Percentiles rank a stretch among this genome's conserved stretches.
Conservation (phyloP, 1,284 basidiomycete genomes). For the Ganoderma lingzhi region DNA sequence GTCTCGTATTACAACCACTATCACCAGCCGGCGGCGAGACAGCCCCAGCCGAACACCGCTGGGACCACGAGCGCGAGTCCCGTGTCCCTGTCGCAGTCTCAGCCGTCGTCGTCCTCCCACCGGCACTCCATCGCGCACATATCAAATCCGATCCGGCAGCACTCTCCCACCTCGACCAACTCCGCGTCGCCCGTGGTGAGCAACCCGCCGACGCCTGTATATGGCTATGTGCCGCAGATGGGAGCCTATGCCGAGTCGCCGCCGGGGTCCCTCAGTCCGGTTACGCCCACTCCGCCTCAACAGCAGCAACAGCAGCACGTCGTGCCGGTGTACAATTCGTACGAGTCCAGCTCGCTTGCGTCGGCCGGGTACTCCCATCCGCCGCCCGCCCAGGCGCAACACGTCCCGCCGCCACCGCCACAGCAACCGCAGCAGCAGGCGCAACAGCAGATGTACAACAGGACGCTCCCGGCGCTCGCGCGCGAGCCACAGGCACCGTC, state of each 20-base stretch:
- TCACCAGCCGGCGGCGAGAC: constrained; percentile 10
- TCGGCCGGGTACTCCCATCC: constrained; percentile 29
- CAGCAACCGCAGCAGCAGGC: constrained; percentile 18
- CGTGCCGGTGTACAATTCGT: constrained; percentile 24
- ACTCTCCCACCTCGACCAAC: constrained; percentile 25
- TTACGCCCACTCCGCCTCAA: constrained; percentile 16
- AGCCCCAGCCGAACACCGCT: constrained; percentile 19
- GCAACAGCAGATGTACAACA: constrained; percentile 19
- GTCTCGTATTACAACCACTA: constrained; percentile 22
- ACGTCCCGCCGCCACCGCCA: background rate
- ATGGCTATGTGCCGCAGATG: constrained; percentile 19
- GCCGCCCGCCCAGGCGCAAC: constrained; percentile 23
- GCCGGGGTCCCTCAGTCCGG: constrained; percentile 22
- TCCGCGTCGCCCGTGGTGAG: constrained; percentile 28
- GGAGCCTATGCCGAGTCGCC: constrained; percentile 28
- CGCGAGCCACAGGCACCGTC: constrained; percentile 20
- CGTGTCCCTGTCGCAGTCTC: constrained; percentile 15
- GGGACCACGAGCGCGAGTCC: constrained; percentile 16
- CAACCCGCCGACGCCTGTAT: constrained; percentile 29
- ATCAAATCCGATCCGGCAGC: constrained; percentile 31
- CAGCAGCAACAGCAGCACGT: constrained; percentile 17
- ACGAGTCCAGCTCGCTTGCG: constrained; percentile 31
- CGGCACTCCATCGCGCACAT: constrained; percentile 36
- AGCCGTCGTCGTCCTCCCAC: constrained; percentile 15
- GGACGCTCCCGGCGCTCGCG: constrained; percentile 26